Evolutionary conservation across 805 yeast genomes (phyloP).

Genomic region (Clavispora vitiphila): DNA sequence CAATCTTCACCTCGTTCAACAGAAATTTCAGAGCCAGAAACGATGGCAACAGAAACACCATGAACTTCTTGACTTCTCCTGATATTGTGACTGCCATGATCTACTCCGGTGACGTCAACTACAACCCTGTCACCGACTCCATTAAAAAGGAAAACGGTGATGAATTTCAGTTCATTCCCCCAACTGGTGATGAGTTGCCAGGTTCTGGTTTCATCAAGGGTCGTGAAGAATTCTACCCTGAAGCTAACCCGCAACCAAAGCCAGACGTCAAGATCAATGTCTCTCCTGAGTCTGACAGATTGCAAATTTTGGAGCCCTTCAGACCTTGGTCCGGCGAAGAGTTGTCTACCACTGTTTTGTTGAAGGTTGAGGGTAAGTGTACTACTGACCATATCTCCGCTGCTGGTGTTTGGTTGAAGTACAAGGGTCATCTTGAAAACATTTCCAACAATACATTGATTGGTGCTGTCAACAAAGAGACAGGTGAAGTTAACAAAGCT

Average conservation of each 20-base stretch:
- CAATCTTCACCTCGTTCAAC: slow-evolving; percentile 95
- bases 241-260: slow-evolving; percentile 57
- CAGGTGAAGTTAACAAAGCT: slow-evolving; percentile 91
- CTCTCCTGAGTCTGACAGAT: slow-evolving; percentile 86
- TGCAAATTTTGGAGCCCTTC: slow-evolving; percentile 88
- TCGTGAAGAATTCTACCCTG: slow-evolving; percentile 72
- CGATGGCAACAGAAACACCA: slow-evolving; percentile 96
- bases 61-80: slow-evolving; percentile 98
- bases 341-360: slow-evolving; percentile 63
- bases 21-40: slow-evolving; percentile 97
- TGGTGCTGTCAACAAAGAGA: slow-evolving; percentile 95
- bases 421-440: slow-evolving; percentile 95
- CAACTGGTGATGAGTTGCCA: slow-evolving; percentile 83
- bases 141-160: slow-evolving; percentile 67
- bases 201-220: slow-evolving; percentile 71
- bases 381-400: slow-evolving; percentile 98
- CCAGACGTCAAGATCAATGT: slow-evolving; percentile 59
- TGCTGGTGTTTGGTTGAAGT: slow-evolving; percentile 98
- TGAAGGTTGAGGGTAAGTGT: slow-evolving; percentile 96
- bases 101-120: slow-evolving; percentile 87
- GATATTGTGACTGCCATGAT: slow-evolving; percentile 97
- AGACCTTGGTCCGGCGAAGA: slow-evolving; percentile 84
- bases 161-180: slow-evolving; percentile 72
- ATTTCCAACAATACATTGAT: slow-evolving; percentile 92
- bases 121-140: slow-evolving; percentile 88